Evolutionary conservation across 805 yeast species (phyloP).

Genomic region (Candida loeiensis): DNA sequence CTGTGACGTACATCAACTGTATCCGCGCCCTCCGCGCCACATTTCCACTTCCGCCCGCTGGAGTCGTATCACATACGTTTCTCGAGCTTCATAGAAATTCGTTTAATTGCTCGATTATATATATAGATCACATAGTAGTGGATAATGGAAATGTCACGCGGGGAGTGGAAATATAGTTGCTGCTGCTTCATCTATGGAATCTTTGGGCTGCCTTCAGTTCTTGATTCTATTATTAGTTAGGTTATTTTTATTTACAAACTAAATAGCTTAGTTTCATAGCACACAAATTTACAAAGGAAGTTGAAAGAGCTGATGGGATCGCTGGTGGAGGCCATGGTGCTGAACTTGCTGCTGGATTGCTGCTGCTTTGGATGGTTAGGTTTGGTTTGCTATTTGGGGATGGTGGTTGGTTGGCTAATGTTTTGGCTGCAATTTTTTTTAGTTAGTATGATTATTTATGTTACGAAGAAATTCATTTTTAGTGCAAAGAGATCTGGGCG

Average conservation of each 20-base stretch:
- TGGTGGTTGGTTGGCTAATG: conserved; percentile 2
- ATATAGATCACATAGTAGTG: background rate
- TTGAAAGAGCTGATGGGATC: background rate
- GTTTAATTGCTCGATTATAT: background rate
- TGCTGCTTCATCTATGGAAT: conserved; percentile 2
- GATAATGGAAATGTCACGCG: background rate
- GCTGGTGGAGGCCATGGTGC: conserved; percentile 1
- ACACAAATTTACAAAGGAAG: conserved; percentile 8
- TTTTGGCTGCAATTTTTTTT: conserved; percentile 10
- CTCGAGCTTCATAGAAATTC: background rate
- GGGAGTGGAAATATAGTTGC: background rate
- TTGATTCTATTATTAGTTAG: conserved; percentile 10
- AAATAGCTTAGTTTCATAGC: conserved; percentile 9
- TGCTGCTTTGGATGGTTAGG: conserved; percentile 2
- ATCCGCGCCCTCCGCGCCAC: background rate
- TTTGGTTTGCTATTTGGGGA: conserved; percentile 6
- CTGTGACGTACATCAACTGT: background rate
- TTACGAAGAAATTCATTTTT: conserved; percentile 1
- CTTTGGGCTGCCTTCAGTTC: conserved; percentile 7
- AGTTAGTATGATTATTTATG: conserved; percentile 3
- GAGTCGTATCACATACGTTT: background rate
- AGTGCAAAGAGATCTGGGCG: background rate
- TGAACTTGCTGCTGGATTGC: conserved; percentile 6
- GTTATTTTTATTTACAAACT: conserved; percentile 4
- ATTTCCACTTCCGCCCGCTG: background rate